phyloP scores from a whole-genome alignment of 2,329 filamentous ascomycete genomes.

The Celoporthe dispersa region DNA sequence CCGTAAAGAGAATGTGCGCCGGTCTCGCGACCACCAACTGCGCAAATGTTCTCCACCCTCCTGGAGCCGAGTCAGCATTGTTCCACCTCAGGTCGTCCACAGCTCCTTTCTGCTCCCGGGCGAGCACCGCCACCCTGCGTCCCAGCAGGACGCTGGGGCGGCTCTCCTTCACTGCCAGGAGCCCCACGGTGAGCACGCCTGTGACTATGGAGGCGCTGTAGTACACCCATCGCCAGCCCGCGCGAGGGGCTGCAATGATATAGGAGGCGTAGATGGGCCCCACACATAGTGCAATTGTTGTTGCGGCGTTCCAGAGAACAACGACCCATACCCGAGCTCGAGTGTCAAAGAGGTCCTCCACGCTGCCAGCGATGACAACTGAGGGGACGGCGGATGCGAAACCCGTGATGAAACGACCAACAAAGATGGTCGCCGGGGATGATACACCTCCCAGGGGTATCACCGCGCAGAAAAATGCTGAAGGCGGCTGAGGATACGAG shows the following conservation, averaged over 20 bases:
- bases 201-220: too few species aligned
- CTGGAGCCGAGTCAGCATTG: constrained; percentile 44
- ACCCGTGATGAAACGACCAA: too few species aligned
- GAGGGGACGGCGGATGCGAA: constrained; percentile 26
- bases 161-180: too few species aligned
- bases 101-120: too few species aligned
- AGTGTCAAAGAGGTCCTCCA: constrained; percentile 55
- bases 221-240: too few species aligned
- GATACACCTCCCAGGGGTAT: too few species aligned
- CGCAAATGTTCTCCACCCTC: constrained; percentile 41
- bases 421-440: too few species aligned
- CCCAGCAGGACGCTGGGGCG: too few species aligned
- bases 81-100: too few species aligned
- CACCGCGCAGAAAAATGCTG: too few species aligned
- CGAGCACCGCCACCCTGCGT: too few species aligned
- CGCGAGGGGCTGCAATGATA: constrained; percentile 32
- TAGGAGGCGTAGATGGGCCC: constrained; percentile 51
- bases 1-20: constrained; percentile 47
- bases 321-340: constrained; percentile 51
- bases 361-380: constrained; percentile 50
- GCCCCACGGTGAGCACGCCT: not conserved
- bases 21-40: constrained; percentile 47
- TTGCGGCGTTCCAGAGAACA: constrained; percentile 48
- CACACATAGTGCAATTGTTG: constrained; percentile 47
- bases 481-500: too few species aligned